These are phyloP conservation scores for Acanthochlamys bracteata DNA, from an alignment of 106 monocot species.

Conservation along the genomic window DNA sequence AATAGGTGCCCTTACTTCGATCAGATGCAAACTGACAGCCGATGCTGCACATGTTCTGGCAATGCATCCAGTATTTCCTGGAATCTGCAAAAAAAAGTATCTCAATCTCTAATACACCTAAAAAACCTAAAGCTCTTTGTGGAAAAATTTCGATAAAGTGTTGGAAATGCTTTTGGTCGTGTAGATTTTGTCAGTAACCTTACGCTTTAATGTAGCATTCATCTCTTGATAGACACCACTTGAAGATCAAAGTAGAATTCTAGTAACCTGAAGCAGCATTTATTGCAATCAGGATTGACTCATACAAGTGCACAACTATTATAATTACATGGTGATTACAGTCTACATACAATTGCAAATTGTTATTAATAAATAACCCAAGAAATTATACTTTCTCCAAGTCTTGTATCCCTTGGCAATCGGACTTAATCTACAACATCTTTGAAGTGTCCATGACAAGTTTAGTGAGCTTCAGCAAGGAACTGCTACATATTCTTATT, in stretches of 20 bases:
- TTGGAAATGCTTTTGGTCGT: not conserved
- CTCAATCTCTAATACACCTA: constrained; percentile 36
- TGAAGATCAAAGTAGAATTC: not conserved
- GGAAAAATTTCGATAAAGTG: constrained; percentile 5
- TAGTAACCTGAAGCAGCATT: no score
- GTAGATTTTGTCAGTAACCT: not conserved
- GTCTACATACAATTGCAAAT: no score
- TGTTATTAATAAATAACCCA: no score
- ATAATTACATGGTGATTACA: no score
- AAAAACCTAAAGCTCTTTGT: constrained; percentile 20
- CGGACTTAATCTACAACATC: no score
- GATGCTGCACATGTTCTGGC: constrained; percentile 98
- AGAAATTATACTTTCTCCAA: no score
- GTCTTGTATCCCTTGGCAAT: no score
- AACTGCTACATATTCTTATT: no score
- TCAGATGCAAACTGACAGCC: constrained; percentile 85
- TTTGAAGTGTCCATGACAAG: no score
- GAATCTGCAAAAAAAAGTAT: constrained; percentile 62
- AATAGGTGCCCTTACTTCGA: constrained; percentile 45
- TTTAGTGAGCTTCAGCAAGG: no score
- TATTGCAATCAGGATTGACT: no score
- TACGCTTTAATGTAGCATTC: not conserved
- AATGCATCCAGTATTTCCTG: constrained; percentile 94
- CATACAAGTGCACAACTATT: no score
- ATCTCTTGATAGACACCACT: not conserved